Evolutionary conservation across 352 stramenopile genomes (phyloP).

Genomic region (Peronosclerospora sorghi): DNA sequence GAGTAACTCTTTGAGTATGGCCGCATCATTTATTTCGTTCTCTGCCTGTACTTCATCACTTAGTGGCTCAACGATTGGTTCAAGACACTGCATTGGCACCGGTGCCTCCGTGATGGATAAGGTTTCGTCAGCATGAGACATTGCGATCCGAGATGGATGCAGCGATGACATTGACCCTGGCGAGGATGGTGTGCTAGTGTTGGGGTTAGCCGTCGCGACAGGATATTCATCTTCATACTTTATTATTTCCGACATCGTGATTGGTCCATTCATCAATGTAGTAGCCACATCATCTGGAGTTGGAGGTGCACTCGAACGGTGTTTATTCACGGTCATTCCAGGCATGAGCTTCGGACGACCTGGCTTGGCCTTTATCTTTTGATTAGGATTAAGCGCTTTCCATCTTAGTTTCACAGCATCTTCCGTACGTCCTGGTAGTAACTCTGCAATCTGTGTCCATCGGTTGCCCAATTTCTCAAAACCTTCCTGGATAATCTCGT

Average conservation of each 20-base stretch:
- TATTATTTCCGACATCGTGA: slow-evolving; percentile 17
- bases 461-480: slow-evolving; percentile 89
- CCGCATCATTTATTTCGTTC: slow-evolving; percentile 47
- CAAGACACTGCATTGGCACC: slow-evolving; percentile 29
- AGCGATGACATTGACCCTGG: slow-evolving; percentile 15
- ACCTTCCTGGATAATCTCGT: slow-evolving; percentile 87
- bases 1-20: slow-evolving; percentile 61
- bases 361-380: slow-evolving; percentile 45
- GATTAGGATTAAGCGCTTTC: slow-evolving; percentile 57
- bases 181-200: slow-evolving; percentile 11
- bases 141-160: slow-evolving; percentile 14
- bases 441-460: slow-evolving; percentile 89
- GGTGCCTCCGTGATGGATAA: slow-evolving; percentile 9
- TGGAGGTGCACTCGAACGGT: slow-evolving; percentile 26
- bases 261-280: slow-evolving; percentile 27
- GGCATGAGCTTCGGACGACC: slow-evolving; percentile 49
- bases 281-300: slow-evolving; percentile 49
- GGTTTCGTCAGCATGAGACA: slow-evolving; percentile 8
- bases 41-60: slow-evolving; percentile 46
- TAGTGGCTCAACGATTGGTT: slow-evolving; percentile 52
- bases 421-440: slow-evolving; percentile 76
- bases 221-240: slow-evolving; percentile 12
- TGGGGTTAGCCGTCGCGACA: slow-evolving; percentile 7
- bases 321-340: slow-evolving; percentile 38
- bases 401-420: slow-evolving; percentile 84